phyloP scores from a whole-genome alignment of 495 filamentous ascomycete genomes.

The Tuber indicum region DNA sequence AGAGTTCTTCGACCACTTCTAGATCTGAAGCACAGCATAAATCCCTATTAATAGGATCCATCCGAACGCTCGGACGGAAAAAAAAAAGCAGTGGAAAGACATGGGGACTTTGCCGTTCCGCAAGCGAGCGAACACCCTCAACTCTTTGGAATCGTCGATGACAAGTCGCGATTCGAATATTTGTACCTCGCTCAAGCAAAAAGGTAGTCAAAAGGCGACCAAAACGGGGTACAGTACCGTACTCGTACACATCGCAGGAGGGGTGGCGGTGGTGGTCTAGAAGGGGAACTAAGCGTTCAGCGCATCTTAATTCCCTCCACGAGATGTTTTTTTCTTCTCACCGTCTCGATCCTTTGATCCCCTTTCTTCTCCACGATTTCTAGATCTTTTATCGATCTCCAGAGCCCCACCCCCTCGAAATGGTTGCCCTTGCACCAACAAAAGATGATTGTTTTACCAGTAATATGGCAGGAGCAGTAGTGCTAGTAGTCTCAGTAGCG shows the following conservation, averaged over 20 bases:
- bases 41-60: background rate
- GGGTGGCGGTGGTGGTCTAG: background rate
- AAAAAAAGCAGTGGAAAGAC: background rate
- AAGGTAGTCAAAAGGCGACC: background rate
- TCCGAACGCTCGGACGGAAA: background rate
- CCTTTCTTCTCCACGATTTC: background rate
- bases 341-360: constrained; percentile 2
- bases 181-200: background rate
- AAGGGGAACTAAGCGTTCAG: background rate
- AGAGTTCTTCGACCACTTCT: background rate
- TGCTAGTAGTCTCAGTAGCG: background rate
- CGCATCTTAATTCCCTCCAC: background rate
- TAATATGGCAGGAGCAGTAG: background rate
- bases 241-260: background rate
- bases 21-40: background rate
- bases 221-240: background rate
- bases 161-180: background rate
- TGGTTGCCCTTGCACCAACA: background rate
- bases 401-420: background rate
- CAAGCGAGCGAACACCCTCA: background rate
- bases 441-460: background rate
- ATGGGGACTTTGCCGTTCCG: background rate
- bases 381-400: background rate
- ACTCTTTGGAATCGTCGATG: background rate
- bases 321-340: background rate